These are phyloP conservation scores for Wickerhamomyces bovis DNA, from an alignment of 805 yeast species.

Conservation along the genomic window DNA sequence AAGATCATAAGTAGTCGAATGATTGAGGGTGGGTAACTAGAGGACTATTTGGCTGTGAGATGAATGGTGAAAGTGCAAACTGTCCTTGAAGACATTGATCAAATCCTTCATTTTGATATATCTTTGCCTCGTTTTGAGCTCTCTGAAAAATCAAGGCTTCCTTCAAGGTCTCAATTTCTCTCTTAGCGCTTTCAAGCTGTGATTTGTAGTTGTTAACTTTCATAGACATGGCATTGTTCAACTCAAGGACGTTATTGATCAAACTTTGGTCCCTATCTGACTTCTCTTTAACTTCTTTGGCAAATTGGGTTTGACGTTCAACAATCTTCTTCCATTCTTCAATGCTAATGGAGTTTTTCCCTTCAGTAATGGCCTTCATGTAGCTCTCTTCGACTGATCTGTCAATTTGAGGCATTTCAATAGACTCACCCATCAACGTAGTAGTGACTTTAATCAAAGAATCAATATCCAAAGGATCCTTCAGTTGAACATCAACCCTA, in stretches of 20 bases:
- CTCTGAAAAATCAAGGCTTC: background rate
- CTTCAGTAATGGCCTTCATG: background rate
- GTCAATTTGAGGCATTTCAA: background rate
- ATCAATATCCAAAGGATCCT: background rate
- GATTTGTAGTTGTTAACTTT: background rate
- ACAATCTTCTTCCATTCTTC: background rate
- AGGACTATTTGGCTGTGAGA: background rate
- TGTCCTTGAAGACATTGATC: background rate
- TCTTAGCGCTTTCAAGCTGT: background rate
- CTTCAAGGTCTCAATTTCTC: background rate
- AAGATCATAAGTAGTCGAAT: background rate
- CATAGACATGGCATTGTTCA: conserved; percentile 12
- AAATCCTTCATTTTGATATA: background rate
- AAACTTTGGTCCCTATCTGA: conserved; percentile 8
- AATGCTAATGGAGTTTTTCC: background rate
- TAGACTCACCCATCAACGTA: background rate
- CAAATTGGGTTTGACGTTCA: conserved; percentile 3
- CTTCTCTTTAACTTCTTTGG: conserved; percentile 3
- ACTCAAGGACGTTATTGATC: conserved; percentile 17
- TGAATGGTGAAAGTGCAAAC: background rate
- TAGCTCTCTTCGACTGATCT: background rate
- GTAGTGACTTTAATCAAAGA: background rate
- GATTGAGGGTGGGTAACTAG: background rate
- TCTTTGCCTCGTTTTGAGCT: background rate
- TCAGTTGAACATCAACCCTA: background rate